Base-by-base conservation (phyloP, 495 filamentous ascomycete genomes). In the Trichoderma reesei region DNA sequence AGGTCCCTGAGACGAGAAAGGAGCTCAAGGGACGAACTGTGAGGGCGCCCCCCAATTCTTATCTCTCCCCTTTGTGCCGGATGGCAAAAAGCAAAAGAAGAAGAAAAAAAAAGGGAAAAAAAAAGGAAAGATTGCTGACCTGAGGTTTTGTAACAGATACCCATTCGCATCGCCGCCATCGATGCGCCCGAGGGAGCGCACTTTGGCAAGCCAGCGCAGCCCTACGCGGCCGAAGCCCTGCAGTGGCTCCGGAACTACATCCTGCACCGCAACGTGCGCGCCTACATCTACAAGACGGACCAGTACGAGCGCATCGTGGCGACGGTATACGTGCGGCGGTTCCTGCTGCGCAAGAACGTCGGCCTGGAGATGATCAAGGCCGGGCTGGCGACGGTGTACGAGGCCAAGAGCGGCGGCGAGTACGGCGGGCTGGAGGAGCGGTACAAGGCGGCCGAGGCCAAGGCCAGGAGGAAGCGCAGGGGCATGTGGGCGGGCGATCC, bases 101-200 rank as follows among this genome's bases (percentile, higher is more conserved):
- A n/a, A n/a, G n/a, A n/a, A n/a, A n/a, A n/a, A n/a, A n/a, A n/a
- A n/a, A n/a, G n/a, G n/a, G n/a, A n/a, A n/a, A n/a, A n/a, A n/a
- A n/a, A n/a, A n/a, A n/a, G n/a, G n/a, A n/a, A n/a, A n/a, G 10
- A 18, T 34, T 56, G 8, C 51, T 56, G 34, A 56, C 26, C 20
- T 34, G 31, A 16, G 31, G 9, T 26, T 8, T 3, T 34, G 5
- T 9, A 31, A 13, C 69, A 88, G 85, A 87, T 98, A 61, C 87
- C 91, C 59, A 80, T 98, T 65, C 89, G 94, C 42, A 75, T 98
- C 44, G 95, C 94, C 8, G 94, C 94, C 41, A 73, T 98, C 56
- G 94, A 98, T 71, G 95, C 94, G 18, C 94, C 94, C 1, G 94
- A 98, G 76, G 75, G 88, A 44, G 89, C 91, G 3, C 95, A 98